These are phyloP conservation scores for Seiridium cupressi DNA, from an alignment of 2,329 filamentous ascomycete species.

Conservation along the genomic window DNA sequence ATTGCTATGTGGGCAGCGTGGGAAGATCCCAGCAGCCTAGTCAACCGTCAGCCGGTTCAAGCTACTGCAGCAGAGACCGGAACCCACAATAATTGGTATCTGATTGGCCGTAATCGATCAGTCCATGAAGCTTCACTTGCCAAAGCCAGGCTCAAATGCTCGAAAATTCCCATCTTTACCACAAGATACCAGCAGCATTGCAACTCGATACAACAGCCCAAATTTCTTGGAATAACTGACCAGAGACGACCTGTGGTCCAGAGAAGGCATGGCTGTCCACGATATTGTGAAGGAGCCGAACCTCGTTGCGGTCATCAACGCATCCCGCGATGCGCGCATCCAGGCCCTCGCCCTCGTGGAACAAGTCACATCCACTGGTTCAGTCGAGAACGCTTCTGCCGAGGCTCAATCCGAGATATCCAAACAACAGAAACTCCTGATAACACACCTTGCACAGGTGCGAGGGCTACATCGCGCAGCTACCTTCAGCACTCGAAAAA, in stretches of 20 bases:
- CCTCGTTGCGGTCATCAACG: conserved; percentile 67
- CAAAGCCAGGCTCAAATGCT: too few species aligned
- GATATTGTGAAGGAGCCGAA: conserved; percentile 62
- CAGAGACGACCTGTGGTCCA: too few species aligned
- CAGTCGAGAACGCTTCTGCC: conserved; percentile 39
- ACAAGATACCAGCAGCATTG: too few species aligned
- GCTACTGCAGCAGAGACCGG: too few species aligned
- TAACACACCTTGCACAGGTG: conserved; percentile 75
- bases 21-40: background rate
- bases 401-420: conserved; percentile 60
- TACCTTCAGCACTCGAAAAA: conserved; percentile 77
- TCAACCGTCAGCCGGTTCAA: background rate
- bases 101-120: too few species aligned
- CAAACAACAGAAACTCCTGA: conserved; percentile 76
- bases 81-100: too few species aligned
- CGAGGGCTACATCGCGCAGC: conserved; percentile 82
- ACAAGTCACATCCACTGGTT: conserved; percentile 44
- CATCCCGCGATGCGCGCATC: conserved; percentile 69
- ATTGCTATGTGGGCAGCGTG: too few species aligned
- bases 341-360: conserved; percentile 68
- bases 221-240: too few species aligned
- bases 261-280: conserved; percentile 47
- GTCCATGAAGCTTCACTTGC: too few species aligned
- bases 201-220: too few species aligned
- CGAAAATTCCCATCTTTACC: too few species aligned